Conservation (phyloP, 495 filamentous ascomycete genomes). For the Neurospora sp. region DNA sequence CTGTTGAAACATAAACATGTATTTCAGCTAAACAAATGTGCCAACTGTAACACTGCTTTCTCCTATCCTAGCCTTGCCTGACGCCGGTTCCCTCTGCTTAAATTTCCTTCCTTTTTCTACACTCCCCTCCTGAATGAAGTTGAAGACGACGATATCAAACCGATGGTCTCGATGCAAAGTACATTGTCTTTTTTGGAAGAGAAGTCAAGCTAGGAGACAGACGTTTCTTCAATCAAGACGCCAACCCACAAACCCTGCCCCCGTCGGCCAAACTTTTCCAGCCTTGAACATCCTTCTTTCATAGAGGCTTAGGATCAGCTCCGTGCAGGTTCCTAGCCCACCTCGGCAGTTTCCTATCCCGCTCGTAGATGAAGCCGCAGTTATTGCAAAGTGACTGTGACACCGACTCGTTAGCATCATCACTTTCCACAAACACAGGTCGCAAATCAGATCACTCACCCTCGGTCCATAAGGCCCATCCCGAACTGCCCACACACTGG, state of each 20-base stretch:
- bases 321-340: constrained; percentile 72
- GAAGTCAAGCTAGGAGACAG: not conserved
- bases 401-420: constrained; percentile 3
- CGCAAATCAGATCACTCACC: constrained; percentile 41
- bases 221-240: not conserved
- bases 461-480: constrained; percentile 80
- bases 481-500: constrained; percentile 84
- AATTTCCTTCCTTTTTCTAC: not conserved
- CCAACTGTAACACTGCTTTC: not conserved
- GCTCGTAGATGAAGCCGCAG: constrained; percentile 81
- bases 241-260: not conserved
- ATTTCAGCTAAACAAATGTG: not conserved
- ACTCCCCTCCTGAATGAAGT: not conserved
- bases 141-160: not conserved
- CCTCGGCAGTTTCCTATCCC: constrained; percentile 71
- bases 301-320: constrained; percentile 23
- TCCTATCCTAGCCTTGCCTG: not conserved
- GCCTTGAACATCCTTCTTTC: not conserved
- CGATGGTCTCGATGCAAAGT: not conserved
- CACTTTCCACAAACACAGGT: too few relatives aligned
- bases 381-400: constrained; percentile 83
- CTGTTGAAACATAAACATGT: not conserved
- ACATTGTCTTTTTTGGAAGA: not conserved
- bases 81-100: not conserved
- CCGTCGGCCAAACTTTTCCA: not conserved